Conservation (phyloP, 768 basidiomycete species). For the Exidia glandulosa region DNA sequence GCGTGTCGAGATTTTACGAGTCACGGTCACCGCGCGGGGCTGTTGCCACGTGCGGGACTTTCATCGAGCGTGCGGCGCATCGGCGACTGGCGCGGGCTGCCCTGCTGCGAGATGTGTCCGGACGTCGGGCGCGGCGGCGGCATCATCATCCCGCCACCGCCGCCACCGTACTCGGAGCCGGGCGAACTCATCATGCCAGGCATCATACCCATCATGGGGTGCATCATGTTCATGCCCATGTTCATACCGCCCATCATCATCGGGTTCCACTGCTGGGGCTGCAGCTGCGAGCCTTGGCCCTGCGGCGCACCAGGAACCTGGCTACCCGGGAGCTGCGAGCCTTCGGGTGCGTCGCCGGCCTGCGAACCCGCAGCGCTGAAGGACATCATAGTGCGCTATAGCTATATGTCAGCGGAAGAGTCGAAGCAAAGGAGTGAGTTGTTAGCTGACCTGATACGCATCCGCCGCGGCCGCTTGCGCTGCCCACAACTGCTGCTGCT, state of each 20-base stretch:
- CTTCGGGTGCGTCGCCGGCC: constrained; percentile 1
- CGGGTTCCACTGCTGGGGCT: constrained; percentile 32
- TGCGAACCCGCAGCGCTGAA: constrained; percentile 18
- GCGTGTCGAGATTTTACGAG: too few species aligned
- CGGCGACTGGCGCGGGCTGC: neutral
- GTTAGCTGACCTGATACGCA: constrained; percentile 57
- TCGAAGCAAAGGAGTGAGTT: constrained; percentile 6
- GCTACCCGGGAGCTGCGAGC: too few species aligned
- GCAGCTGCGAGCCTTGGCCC: constrained; percentile 31
- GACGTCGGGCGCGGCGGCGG: constrained; percentile 7
- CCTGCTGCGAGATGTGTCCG: neutral
- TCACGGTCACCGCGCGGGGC: neutral
- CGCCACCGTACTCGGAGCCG: constrained; percentile 11
- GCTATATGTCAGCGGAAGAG: neutral
- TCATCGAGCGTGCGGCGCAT: neutral
- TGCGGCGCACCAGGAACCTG: constrained; percentile 12
- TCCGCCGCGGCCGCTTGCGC: constrained; percentile 65
- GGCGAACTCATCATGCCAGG: constrained; percentile 44
- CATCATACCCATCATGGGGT: constrained; percentile 29
- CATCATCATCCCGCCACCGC: neutral
- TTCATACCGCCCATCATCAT: constrained; percentile 60
- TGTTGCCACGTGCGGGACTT: neutral
- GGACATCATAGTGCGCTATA: constrained; percentile 16
- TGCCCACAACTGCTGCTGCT: constrained; percentile 76
- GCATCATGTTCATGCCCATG: constrained; percentile 34